These are phyloP conservation scores for Theileria parva DNA, from an alignment of 169 alveolate species.

Conservation along the genomic window DNA sequence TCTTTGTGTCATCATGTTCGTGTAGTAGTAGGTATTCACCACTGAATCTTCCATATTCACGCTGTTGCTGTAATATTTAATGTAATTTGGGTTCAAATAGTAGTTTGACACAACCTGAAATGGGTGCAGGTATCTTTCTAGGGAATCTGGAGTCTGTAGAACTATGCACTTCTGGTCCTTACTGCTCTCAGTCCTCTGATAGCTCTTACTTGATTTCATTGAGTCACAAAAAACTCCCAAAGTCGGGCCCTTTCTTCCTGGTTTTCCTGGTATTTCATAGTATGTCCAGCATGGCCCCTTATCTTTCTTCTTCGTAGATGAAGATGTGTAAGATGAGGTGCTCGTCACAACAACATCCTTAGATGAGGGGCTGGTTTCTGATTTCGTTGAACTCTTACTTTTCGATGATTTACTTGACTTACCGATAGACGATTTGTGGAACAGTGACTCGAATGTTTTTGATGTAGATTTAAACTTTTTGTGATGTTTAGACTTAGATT, in stretches of 20 bases:
- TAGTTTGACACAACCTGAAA: conserved; percentile 10
- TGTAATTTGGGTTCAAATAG: conserved; percentile 40
- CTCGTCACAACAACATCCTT: background rate
- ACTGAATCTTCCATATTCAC: background rate
- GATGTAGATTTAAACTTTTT: background rate
- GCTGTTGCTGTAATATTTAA: conserved; percentile 6
- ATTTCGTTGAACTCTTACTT: background rate
- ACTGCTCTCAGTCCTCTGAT: conserved; percentile 11
- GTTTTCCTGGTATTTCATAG: conserved; percentile 60
- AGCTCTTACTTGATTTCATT: conserved; percentile 12
- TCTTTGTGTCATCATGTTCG: conserved; percentile 64
- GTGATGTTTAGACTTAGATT: conserved; percentile 7
- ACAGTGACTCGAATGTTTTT: background rate
- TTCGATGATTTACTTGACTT: conserved; percentile 3
- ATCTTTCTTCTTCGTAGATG: background rate
- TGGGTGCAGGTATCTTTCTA: conserved; percentile 56
- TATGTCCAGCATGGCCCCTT: conserved; percentile 42
- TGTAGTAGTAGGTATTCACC: background rate
- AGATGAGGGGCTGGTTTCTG: background rate
- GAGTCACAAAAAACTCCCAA: conserved; percentile 47
- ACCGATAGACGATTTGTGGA: conserved; percentile 9
- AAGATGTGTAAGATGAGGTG: background rate
- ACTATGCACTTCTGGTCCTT: conserved; percentile 45
- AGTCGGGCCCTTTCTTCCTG: conserved; percentile 64
- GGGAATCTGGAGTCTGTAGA: conserved; percentile 64